These are phyloP conservation scores for Fusarium hostae DNA, from an alignment of 2,329 filamentous ascomycete species.

Conservation along the genomic window DNA sequence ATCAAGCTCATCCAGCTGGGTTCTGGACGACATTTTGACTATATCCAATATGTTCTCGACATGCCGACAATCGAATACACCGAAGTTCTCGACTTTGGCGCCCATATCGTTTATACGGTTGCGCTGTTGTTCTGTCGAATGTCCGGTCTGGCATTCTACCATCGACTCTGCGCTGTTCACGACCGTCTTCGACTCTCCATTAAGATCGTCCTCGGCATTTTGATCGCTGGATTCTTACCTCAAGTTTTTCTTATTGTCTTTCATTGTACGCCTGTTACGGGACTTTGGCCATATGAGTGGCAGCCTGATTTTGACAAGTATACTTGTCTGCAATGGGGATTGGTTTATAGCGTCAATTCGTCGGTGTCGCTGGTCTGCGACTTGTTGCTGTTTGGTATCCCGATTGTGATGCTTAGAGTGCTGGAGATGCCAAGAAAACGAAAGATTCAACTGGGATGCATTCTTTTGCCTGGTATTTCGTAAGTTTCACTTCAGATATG, in stretches of 20 bases:
- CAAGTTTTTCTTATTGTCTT: conserved; percentile 63
- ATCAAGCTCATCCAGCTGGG: conserved; percentile 59
- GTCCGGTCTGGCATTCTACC: conserved; percentile 64
- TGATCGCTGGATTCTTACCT: conserved; percentile 57
- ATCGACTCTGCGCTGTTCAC: conserved; percentile 56
- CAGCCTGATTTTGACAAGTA: conserved; percentile 55
- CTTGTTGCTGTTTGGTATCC: conserved; percentile 61
- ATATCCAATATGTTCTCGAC: conserved; percentile 59
- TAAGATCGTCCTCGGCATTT: conserved; percentile 48
- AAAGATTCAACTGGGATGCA: conserved; percentile 59
- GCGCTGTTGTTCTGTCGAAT: conserved; percentile 61
- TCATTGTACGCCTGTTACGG: conserved; percentile 62
- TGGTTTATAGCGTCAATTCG: conserved; percentile 64
- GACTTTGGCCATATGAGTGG: conserved; percentile 62
- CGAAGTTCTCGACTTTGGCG: conserved; percentile 60
- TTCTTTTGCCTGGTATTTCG: conserved; percentile 62
- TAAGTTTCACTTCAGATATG: conserved; percentile 43
- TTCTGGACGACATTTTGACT: conserved; percentile 58
- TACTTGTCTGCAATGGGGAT: conserved; percentile 60
- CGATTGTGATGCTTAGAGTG: conserved; percentile 58
- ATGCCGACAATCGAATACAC: conserved; percentile 54
- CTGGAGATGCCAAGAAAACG: conserved; percentile 56
- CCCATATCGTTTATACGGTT: conserved; percentile 63
- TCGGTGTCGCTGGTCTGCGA: conserved; percentile 61
- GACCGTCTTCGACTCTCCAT: conserved; percentile 51